Evolutionary conservation across 345 rosid species (phyloP).

Genomic region (Citrus medica): DNA sequence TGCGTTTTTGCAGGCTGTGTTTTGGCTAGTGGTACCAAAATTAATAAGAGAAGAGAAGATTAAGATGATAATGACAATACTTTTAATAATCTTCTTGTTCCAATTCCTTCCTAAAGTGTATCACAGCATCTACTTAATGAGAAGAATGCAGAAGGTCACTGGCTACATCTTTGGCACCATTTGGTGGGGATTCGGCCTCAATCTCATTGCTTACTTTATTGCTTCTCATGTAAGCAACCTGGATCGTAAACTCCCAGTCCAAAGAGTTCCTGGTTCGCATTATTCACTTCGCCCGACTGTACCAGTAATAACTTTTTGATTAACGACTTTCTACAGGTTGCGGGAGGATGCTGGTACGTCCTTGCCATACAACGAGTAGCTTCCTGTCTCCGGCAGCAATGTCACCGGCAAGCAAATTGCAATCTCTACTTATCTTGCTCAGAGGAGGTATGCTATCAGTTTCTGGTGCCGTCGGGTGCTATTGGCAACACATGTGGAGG

Average conservation of each 20-base stretch:
- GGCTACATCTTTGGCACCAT: slow-evolving; percentile 91
- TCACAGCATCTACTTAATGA: slow-evolving; percentile 71
- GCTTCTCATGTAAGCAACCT: slow-evolving; percentile 66
- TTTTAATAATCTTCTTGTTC: slow-evolving; percentile 51
- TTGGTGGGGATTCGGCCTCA: slow-evolving; percentile 97
- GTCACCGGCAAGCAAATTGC: slow-evolving; percentile 27
- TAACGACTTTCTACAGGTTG: slow-evolving; percentile 30
- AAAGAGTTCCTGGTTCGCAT: not conserved
- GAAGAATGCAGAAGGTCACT: slow-evolving; percentile 80
- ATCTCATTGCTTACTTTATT: slow-evolving; percentile 86
- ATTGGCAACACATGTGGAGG: slow-evolving; percentile 25
- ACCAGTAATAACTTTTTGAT: not conserved
- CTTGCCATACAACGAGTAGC: slow-evolving; percentile 46
- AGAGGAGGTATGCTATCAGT: slow-evolving; percentile 40
- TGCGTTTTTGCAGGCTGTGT: slow-evolving; percentile 54
- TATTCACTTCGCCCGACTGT: not conserved
- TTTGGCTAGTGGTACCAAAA: slow-evolving; percentile 69
- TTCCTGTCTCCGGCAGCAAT: slow-evolving; percentile 42
- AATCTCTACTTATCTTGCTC: slow-evolving; percentile 40
- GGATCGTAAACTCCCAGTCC: not conserved
- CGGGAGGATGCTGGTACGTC: slow-evolving; percentile 71
- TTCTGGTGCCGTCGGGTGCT: slow-evolving; percentile 21
- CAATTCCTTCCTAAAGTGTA: slow-evolving; percentile 82
- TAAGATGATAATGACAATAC: slow-evolving; percentile 63
- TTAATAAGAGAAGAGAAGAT: slow-evolving; percentile 60